These are phyloP conservation scores for Salix purpurea DNA, from an alignment of 345 rosid genomes.

Conservation along the genomic window DNA sequence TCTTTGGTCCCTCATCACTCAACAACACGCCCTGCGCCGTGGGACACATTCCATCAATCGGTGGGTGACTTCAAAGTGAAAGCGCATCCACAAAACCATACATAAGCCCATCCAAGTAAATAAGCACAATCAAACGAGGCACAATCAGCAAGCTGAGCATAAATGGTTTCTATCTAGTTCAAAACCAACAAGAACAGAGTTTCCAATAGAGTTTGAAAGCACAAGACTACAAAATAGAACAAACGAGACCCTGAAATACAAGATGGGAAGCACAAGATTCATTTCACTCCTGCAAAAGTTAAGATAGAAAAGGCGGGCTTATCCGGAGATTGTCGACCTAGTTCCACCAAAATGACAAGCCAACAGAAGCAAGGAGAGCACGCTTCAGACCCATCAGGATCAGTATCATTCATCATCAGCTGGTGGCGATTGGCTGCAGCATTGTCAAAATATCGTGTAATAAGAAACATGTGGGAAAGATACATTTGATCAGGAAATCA, in stretches of 20 bases:
- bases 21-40: background rate
- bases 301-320: background rate
- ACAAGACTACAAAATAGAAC: slow-evolving; percentile 5
- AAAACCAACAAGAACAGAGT: background rate
- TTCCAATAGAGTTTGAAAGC: background rate
- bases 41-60: background rate
- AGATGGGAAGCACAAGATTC: background rate
- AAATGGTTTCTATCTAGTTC: background rate
- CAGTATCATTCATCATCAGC: slow-evolving; percentile 37
- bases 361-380: background rate
- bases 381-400: background rate
- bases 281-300: background rate
- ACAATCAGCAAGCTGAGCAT: background rate
- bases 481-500: background rate
- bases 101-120: background rate
- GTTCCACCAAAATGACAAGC: background rate
- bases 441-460: background rate
- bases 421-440: slow-evolving; percentile 38
- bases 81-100: background rate
- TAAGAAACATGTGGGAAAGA: background rate
- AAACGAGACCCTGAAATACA: slow-evolving; percentile 4
- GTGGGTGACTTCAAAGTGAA: background rate
- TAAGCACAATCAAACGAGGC: too few relatives aligned
- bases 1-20: background rate
- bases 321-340: background rate